phyloP scores from a whole-genome alignment of 306 rosid genomes.

The Castanea sativa region DNA sequence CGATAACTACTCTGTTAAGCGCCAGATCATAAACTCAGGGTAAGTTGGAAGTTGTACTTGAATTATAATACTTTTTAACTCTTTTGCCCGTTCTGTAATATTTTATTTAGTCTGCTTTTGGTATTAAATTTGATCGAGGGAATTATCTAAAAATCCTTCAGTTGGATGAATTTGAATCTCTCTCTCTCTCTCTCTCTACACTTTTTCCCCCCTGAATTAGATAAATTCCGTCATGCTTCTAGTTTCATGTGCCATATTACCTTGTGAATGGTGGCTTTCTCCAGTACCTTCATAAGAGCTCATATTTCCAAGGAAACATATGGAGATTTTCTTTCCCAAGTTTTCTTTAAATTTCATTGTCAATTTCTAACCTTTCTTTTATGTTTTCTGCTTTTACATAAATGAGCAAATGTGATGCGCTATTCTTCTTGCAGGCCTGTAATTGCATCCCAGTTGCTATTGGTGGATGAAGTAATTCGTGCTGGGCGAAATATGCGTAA shows the following conservation, averaged over 20 bases:
- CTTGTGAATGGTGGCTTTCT: neutral
- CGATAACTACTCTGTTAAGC: constrained; percentile 94
- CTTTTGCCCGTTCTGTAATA: neutral
- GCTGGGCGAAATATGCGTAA: constrained; percentile 97
- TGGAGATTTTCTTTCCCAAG: neutral
- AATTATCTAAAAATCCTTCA: neutral
- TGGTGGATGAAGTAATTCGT: constrained; percentile 97
- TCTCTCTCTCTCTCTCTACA: no score
- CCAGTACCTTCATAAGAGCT: neutral
- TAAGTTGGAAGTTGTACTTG: constrained; percentile 24
- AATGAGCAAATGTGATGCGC: neutral
- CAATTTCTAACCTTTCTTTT: neutral
- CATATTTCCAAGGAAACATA: neutral
- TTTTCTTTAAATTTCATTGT: neutral
- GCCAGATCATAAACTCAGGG: constrained; percentile 96
- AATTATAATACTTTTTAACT: neutral
- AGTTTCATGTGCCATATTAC: no score
- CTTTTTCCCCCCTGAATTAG: no score
- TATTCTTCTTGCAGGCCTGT: constrained; percentile 67
- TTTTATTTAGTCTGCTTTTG: neutral
- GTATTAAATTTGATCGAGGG: neutral
- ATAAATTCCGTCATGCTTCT: no score
- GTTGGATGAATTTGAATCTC: neutral
- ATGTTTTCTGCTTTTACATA: neutral
- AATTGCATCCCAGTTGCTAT: constrained; percentile 80